phyloP scores from a whole-genome alignment of 2,329 filamentous ascomycete genomes.

The Aspergillus spinulosporus region DNA sequence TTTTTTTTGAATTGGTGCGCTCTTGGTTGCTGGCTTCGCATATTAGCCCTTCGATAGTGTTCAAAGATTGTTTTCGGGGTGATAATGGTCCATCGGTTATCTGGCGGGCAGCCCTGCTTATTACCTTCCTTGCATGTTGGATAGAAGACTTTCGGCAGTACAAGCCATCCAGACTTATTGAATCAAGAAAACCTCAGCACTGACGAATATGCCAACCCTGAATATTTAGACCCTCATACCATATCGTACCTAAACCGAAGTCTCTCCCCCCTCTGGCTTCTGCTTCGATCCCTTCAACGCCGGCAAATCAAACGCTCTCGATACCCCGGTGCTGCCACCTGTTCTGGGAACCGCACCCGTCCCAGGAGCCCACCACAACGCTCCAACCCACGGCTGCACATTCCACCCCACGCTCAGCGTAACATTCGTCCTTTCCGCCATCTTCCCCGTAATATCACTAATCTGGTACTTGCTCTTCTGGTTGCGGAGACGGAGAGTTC shows the following conservation, averaged over 20 bases:
- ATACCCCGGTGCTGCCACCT: slow-evolving; percentile 52
- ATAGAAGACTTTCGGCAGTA: neutral
- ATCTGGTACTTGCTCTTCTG: slow-evolving; percentile 97
- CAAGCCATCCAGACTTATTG: neutral
- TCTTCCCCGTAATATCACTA: slow-evolving; percentile 78
- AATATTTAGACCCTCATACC: neutral
- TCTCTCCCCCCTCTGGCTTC: slow-evolving; percentile 29
- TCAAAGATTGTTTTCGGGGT: neutral
- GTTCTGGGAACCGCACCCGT: slow-evolving; percentile 53
- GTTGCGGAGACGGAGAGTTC: slow-evolving; percentile 74
- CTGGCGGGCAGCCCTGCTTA: neutral
- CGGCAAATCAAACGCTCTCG: slow-evolving; percentile 57
- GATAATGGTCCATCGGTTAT: neutral
- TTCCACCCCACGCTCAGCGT: slow-evolving; percentile 87
- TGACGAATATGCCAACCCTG: neutral
- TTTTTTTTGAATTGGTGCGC: neutral
- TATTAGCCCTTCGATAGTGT: neutral
- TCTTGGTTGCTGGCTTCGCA: neutral
- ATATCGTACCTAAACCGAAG: slow-evolving; percentile 7
- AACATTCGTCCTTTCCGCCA: slow-evolving; percentile 73
- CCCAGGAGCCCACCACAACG: slow-evolving; percentile 74
- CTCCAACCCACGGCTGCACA: slow-evolving; percentile 94
- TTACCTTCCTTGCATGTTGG: neutral
- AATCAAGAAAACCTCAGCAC: neutral
- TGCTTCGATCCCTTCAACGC: slow-evolving; percentile 57